Percentiles rank a stretch among this genome's conserved stretches.
Conservation (phyloP, 768 basidiomycete species). For the Lactarius sp. region DNA sequence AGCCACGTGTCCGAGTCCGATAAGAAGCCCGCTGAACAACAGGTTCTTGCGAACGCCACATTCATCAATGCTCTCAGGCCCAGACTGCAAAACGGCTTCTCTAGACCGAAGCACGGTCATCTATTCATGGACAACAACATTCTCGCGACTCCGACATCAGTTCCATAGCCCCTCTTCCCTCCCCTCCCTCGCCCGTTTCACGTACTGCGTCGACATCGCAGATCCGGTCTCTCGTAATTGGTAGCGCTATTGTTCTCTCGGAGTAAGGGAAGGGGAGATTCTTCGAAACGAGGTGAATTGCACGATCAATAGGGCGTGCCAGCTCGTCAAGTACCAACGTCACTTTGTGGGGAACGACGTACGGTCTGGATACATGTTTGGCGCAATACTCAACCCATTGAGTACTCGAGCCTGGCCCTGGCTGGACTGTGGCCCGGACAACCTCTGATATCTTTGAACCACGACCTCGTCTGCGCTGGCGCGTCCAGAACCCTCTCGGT, state of each 20-base stretch:
- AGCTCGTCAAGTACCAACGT: not conserved
- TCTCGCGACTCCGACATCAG: slow-evolving; percentile 1
- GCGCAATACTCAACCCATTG: not conserved
- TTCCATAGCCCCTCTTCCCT: not conserved
- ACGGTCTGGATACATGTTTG: too few relatives aligned
- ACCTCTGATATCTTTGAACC: not conserved
- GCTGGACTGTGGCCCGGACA: not conserved
- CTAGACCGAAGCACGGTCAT: slow-evolving; percentile 4
- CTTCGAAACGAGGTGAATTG: not conserved
- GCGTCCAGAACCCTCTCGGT: not conserved
- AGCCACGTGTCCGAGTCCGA: not conserved
- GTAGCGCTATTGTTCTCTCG: not conserved
- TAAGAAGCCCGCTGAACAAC: not conserved
- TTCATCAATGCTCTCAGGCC: not conserved
- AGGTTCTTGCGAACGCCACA: slow-evolving; percentile 4
- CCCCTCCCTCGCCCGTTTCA: not conserved
- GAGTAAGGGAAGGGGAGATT: not conserved
- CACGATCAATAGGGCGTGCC: not conserved
- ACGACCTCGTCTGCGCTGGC: not conserved
- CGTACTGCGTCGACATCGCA: not conserved
- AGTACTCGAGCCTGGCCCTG: not conserved
- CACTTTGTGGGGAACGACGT: not conserved
- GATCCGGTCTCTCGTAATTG: not conserved
- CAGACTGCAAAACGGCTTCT: slow-evolving; percentile 4
- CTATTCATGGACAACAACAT: not conserved